Evolutionary conservation across 352 stramenopile genomes (phyloP).

Genomic region (Peronospora belbahrii): DNA sequence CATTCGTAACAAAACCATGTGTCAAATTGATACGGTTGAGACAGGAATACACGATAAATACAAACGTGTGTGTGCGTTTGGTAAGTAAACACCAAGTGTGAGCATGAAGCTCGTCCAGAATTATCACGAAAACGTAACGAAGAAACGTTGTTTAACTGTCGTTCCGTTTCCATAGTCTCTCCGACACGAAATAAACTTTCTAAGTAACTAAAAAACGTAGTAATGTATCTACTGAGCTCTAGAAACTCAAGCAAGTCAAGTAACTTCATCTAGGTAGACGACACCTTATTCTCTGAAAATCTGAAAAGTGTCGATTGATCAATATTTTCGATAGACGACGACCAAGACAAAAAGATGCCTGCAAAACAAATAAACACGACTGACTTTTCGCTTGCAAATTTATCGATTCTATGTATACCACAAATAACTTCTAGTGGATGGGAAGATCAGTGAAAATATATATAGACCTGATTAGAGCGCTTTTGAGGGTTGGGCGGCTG

Average conservation of each 20-base stretch:
- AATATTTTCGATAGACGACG: slow-evolving; percentile 1
- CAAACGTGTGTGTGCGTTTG: not conserved
- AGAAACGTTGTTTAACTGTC: slow-evolving; percentile 11
- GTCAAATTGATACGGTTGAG: slow-evolving; percentile 3
- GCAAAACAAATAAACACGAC: no score
- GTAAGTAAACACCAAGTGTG: not conserved
- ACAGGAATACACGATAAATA: slow-evolving; percentile 6
- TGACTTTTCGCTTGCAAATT: not conserved
- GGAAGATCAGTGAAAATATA: slow-evolving; percentile 13
- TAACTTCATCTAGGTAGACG: no score
- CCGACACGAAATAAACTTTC: no score
- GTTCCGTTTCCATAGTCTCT: not conserved
- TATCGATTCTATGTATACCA: not conserved
- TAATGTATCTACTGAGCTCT: not conserved
- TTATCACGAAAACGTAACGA: not conserved
- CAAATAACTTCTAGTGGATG: not conserved
- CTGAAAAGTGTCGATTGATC: not conserved
- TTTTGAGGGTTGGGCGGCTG: slow-evolving; percentile 2
- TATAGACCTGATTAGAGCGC: slow-evolving; percentile 18
- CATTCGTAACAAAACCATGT: not conserved
- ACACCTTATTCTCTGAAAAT: not conserved
- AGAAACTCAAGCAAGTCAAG: not conserved
- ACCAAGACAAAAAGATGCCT: not conserved
- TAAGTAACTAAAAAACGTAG: not conserved
- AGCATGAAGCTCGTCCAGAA: not conserved